Evolutionary conservation across 2,329 filamentous ascomycete genomes (phyloP).

Genomic region (Aphanoascus verrucosus): DNA sequence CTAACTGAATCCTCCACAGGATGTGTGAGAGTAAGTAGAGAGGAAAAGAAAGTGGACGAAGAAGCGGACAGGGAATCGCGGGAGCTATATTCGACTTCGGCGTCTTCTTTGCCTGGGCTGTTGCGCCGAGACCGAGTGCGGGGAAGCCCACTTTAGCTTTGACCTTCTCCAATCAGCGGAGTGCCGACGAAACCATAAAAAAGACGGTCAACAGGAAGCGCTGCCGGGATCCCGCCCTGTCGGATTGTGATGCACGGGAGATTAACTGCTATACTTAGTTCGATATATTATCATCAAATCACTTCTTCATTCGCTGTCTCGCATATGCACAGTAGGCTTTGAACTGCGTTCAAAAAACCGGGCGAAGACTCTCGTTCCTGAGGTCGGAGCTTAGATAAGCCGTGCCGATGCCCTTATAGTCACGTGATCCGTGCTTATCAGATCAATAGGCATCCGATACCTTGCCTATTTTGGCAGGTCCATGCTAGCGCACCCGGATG

Average conservation of each 20-base stretch:
- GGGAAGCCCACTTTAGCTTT: not conserved
- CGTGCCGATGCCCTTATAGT: not conserved
- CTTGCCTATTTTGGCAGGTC: not conserved
- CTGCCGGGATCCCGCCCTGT: no score
- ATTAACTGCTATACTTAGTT: no score
- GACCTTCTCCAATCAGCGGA: not conserved
- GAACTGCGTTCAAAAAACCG: no score
- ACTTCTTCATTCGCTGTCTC: no score
- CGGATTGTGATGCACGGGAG: no score
- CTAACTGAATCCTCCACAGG: not conserved
- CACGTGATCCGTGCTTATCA: slow-evolving; percentile 1
- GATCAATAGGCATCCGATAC: not conserved
- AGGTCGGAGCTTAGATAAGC: not conserved
- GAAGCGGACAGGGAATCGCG: not conserved
- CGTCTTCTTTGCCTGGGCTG: not conserved
- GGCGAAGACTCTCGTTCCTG: not conserved
- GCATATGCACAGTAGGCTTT: no score
- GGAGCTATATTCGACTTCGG: slow-evolving; percentile 1
- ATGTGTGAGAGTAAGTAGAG: not conserved
- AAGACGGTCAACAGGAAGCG: not conserved
- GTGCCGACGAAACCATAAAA: not conserved
- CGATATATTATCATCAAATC: no score
- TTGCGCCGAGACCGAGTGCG: slow-evolving; percentile 9
- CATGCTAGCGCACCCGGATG: not conserved
- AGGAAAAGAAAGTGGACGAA: not conserved